phyloP scores from a whole-genome alignment of 129 eudicot genomes.

The Flaveria brownii region DNA sequence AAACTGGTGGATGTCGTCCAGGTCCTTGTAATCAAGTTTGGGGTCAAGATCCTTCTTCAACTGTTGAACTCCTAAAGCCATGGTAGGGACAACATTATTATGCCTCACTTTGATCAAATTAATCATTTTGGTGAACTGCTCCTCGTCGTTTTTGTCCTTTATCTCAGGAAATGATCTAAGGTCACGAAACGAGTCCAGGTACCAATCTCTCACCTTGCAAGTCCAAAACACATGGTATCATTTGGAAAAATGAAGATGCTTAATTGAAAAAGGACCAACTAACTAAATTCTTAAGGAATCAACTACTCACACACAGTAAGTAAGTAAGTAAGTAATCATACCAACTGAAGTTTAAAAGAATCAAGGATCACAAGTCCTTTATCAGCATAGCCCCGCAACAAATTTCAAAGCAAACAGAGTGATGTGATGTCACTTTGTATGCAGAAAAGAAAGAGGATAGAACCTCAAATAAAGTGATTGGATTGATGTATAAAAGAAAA shows the following conservation, averaged over 20 bases:
- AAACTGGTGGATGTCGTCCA: slow-evolving; percentile 89
- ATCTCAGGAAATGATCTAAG: slow-evolving; percentile 84
- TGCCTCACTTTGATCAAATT: slow-evolving; percentile 90
- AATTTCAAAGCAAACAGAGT: too few relatives aligned
- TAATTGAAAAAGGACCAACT: not conserved
- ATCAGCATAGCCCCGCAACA: too few relatives aligned
- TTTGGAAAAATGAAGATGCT: not conserved
- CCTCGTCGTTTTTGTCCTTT: slow-evolving; percentile 68
- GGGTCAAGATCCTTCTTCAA: slow-evolving; percentile 70
- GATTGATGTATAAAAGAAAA: too few relatives aligned
- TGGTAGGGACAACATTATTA: slow-evolving; percentile 93
- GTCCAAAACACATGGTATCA: slow-evolving; percentile 24
- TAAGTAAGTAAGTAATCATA: too few relatives aligned
- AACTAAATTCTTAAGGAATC: too few relatives aligned
- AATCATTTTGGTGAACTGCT: slow-evolving; percentile 84
- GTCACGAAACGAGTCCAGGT: slow-evolving; percentile 90
- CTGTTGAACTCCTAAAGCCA: slow-evolving; percentile 96
- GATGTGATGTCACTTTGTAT: too few relatives aligned
- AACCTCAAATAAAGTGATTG: too few relatives aligned
- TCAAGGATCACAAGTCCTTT: too few relatives aligned
- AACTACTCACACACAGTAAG: too few relatives aligned
- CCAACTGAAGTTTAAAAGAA: too few relatives aligned
- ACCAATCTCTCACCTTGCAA: slow-evolving; percentile 94
- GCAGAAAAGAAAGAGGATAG: too few relatives aligned
- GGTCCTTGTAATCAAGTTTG: slow-evolving; percentile 56